phyloP scores from a whole-genome alignment of 140 eudicot species.

The Erigeron philadelphicus region DNA sequence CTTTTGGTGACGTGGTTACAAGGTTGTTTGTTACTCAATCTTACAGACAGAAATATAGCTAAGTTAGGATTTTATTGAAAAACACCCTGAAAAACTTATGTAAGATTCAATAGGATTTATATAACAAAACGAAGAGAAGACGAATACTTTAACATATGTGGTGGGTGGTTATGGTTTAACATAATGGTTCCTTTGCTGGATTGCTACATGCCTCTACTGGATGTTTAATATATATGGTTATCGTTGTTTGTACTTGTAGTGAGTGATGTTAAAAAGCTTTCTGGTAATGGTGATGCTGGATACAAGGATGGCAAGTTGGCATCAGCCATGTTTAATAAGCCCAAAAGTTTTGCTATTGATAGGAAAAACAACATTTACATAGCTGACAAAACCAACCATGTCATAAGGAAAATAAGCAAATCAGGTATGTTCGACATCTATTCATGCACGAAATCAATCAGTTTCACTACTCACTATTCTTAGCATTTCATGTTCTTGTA shows the following conservation, averaged over 20 bases:
- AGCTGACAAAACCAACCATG: slow-evolving; percentile 64
- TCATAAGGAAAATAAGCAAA: slow-evolving; percentile 65
- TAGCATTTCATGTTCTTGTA: not conserved
- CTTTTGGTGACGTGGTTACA: no score
- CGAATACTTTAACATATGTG: no score
- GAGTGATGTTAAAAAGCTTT: slow-evolving; percentile 44
- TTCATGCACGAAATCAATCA: slow-evolving; percentile 10
- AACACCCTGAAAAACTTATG: no score
- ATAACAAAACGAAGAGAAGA: no score
- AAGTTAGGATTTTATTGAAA: no score
- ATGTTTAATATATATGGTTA: slow-evolving; percentile 4
- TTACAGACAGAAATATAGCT: no score
- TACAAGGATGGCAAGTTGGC: slow-evolving; percentile 65
- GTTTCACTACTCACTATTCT: not conserved
- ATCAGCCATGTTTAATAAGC: slow-evolving; percentile 62
- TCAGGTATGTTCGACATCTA: slow-evolving; percentile 41
- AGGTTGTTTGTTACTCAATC: no score
- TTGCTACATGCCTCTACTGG: no score
- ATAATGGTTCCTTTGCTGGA: no score
- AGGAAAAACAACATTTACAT: slow-evolving; percentile 66
- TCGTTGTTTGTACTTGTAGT: slow-evolving; percentile 49
- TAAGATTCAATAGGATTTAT: no score
- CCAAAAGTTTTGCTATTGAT: slow-evolving; percentile 68
- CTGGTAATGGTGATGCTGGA: slow-evolving; percentile 51
- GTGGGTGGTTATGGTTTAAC: no score